Evolutionary conservation across 768 basidiomycete genomes (phyloP).

Genomic region (Hypholoma sublateritium): DNA sequence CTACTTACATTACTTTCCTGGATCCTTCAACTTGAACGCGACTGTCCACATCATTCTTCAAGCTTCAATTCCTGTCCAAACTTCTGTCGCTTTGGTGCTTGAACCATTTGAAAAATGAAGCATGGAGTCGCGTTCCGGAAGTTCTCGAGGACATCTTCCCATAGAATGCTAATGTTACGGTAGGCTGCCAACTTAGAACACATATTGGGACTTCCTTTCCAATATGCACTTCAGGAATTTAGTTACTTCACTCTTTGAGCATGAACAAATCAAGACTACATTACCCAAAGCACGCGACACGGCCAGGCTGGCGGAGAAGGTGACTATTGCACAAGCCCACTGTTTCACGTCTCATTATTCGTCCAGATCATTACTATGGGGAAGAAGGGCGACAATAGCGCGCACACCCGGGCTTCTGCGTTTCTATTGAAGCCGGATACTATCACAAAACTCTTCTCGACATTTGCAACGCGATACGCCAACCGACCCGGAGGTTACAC

Average conservation of each 20-base stretch:
- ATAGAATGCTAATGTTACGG: conserved; percentile 93
- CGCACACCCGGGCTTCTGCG: conserved; percentile 70
- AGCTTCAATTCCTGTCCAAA: not conserved
- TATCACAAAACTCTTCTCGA: conserved; percentile 81
- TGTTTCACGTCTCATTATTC: conserved; percentile 6
- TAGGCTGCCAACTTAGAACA: conserved; percentile 26
- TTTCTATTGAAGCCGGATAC: conserved; percentile 76
- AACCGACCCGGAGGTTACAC: conserved; percentile 92
- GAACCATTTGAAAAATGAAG: conserved; percentile 58
- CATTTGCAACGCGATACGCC: conserved; percentile 79
- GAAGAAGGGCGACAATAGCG: conserved; percentile 74
- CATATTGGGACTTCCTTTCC: conserved; percentile 2
- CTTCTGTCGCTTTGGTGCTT: not conserved
- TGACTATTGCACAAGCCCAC: conserved; percentile 19
- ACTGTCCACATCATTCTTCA: conserved; percentile 1
- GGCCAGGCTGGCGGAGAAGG: conserved; percentile 92
- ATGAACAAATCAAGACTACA: conserved; percentile 95
- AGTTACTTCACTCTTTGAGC: conserved; percentile 90
- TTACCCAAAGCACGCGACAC: conserved; percentile 93
- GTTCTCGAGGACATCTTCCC: conserved; percentile 87
- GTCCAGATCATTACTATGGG: conserved; percentile 86
- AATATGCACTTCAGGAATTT: conserved; percentile 63
- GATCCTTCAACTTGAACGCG: not conserved
- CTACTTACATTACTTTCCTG: not conserved
- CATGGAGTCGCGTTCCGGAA: conserved; percentile 93